Evolutionary conservation across 2,329 filamentous ascomycete species (phyloP).

Genomic region (Fusarium praegraminearum): DNA sequence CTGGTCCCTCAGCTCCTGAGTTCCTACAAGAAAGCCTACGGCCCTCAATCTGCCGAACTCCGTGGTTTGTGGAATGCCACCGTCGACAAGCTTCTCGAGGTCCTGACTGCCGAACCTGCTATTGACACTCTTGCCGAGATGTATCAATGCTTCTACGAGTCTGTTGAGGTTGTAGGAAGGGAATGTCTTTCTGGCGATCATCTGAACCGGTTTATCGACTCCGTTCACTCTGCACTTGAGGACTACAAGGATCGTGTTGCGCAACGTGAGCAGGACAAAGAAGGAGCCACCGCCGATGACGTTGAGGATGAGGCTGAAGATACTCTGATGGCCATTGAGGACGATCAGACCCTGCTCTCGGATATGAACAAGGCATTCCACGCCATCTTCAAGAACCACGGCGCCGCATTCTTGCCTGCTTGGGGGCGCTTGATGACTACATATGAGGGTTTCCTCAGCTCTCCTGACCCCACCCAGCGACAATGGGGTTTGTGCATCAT

Average conservation of each 20-base stretch:
- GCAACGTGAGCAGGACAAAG: constrained; percentile 84
- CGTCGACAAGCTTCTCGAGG: constrained; percentile 91
- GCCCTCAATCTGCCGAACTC: constrained; percentile 81
- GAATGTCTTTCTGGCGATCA: constrained; percentile 81
- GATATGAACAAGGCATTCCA: constrained; percentile 99
- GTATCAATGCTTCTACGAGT: constrained; percentile 99
- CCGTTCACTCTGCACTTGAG: constrained; percentile 85
- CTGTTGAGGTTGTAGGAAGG: constrained; percentile 91
- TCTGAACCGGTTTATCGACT: constrained; percentile 89
- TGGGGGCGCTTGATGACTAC: constrained; percentile 90
- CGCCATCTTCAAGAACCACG: constrained; percentile 98
- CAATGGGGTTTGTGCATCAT: constrained; percentile 99
- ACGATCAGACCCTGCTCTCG: constrained; percentile 94
- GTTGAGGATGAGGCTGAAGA: constrained; percentile 92
- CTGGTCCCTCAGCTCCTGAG: constrained; percentile 92
- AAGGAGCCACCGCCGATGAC: constrained; percentile 79
- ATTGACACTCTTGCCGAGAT: constrained; percentile 98
- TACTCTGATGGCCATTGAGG: constrained; percentile 89
- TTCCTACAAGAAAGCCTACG: constrained; percentile 93
- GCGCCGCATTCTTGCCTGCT: constrained; percentile 81
- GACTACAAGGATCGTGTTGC: constrained; percentile 92
- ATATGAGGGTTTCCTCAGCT: constrained; percentile 87
- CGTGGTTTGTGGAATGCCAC: constrained; percentile 86
- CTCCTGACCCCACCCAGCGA: constrained; percentile 86
- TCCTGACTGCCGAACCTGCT: constrained; percentile 91